phyloP scores from a whole-genome alignment of 331 rosid genomes.

The Spiraea crenata region DNA sequence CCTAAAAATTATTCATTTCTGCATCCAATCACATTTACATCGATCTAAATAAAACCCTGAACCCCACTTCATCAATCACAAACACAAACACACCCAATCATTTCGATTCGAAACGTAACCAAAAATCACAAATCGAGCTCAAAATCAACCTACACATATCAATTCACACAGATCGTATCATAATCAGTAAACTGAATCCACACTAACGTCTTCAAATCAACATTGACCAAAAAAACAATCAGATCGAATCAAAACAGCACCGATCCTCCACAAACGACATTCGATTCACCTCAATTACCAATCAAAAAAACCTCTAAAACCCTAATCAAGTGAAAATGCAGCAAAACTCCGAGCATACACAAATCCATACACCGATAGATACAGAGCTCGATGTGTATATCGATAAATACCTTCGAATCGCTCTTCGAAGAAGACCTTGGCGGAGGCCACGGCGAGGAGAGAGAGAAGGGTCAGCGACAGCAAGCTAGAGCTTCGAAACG shows the following conservation, averaged over 20 bases:
- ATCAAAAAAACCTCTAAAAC: conserved; percentile 13
- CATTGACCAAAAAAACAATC: not conserved
- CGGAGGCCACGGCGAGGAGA: conserved; percentile 60
- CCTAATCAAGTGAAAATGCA: conserved; percentile 21
- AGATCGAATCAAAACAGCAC: conserved; percentile 37
- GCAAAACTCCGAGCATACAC: not conserved
- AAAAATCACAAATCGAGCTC: not conserved
- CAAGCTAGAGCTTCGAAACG: conserved; percentile 67
- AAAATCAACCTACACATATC: not conserved
- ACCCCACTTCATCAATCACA: not conserved
- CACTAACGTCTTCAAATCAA: not conserved
- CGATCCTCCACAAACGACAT: conserved; percentile 26
- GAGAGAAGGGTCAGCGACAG: conserved; percentile 54
- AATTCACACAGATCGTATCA: conserved; percentile 41
- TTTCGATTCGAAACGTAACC: not conserved
- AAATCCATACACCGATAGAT: not conserved
- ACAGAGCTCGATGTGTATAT: not conserved
- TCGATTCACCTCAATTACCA: conserved; percentile 15
- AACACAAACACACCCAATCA: not conserved
- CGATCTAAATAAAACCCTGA: not conserved
- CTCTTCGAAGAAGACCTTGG: conserved; percentile 88
- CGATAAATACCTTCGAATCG: conserved; percentile 71
- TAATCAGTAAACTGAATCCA: conserved; percentile 18
- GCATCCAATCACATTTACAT: not conserved
- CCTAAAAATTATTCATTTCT: not conserved